Conservation (phyloP, 176 grass and related monocot species). For the Zea luxurians region DNA sequence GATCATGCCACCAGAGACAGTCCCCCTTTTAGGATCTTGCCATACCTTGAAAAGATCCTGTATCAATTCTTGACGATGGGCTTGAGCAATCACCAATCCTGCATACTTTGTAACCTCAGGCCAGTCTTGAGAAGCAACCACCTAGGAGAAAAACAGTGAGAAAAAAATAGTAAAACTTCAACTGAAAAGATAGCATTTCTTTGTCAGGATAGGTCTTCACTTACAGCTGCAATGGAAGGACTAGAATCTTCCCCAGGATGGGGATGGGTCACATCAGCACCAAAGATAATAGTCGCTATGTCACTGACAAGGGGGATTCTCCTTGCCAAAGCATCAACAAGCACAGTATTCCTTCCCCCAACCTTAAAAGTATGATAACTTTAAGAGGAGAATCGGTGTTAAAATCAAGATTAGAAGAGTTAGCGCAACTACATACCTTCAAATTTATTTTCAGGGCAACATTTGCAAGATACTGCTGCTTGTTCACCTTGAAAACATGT, state of each 20-base stretch:
- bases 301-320: constrained; percentile 77
- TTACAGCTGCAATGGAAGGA: constrained; percentile 96
- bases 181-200: background rate
- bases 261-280: constrained; percentile 93
- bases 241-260: constrained; percentile 94
- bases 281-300: constrained; percentile 88
- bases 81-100: constrained; percentile 81
- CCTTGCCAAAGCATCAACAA: constrained; percentile 73
- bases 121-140: constrained; percentile 97
- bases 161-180: background rate
- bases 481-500: constrained; percentile 87
- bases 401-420: constrained; percentile 14
- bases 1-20: constrained; percentile 84
- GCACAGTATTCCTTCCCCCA: constrained; percentile 85
- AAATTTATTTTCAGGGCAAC: constrained; percentile 97
- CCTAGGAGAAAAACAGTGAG: constrained; percentile 39
- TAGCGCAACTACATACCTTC: constrained; percentile 50
- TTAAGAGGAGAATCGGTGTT: background rate
- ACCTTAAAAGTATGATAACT: constrained; percentile 50
- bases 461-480: constrained; percentile 90
- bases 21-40: constrained; percentile 81
- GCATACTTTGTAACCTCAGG: constrained; percentile 92
- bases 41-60: constrained; percentile 90
- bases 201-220: constrained; percentile 21
- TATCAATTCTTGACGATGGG: constrained; percentile 86